Evolutionary conservation across 116 monocot genomes (phyloP), one percentile per base, ranked within the genome.

Genomic region (Trichopus zeylanicus): DNA sequence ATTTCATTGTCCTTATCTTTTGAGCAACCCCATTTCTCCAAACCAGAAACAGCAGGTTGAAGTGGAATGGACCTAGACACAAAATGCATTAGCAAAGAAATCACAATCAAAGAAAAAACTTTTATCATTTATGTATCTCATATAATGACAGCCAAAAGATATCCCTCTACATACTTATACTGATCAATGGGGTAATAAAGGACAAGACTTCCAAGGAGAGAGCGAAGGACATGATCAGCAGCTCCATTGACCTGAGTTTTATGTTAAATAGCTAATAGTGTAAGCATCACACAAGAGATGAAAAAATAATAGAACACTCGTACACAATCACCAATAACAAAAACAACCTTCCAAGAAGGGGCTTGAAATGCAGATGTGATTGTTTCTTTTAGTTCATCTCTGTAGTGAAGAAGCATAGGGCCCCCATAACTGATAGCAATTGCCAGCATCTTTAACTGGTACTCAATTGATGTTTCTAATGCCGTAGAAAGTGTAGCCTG

Each of bases 321-420:
- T 26, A 38, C 21, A 9, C n/a, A 22, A 49, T 9, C 23, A 22
- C 7, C 3, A 49, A 25, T 47, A 12, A 3, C 10, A 60, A 51
- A 59, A 38, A 29, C 8, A 71, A 98, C 98, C 98, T 98, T 98
- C 98, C 98, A 98, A 9, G 98, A 98, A 56, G 91, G 80, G 51
- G 92, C 76, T 74, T 88, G 73, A 76, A 98, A 98, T 65, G 98
- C 79, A 70, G 78, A 85, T 54, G 82, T 49, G 68, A 98, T 82
- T 64, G 77, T 82, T 56, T 65, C 71, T 72, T 77, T 98, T 34
- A 98, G 67, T 64, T 88, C 84, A 59, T 91, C 71, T 51, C 64
- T 81, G 64, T 85, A 88, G 32, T 38, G 53, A 63, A 85, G 75
- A 16, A 91, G 61, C 19, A 54, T 73, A 67, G 81, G 79, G 35